These are phyloP conservation scores for Rhytidiadelphus loreus DNA, from an alignment of 225 moss, liverwort and hornwort species.

Conservation along the genomic window DNA sequence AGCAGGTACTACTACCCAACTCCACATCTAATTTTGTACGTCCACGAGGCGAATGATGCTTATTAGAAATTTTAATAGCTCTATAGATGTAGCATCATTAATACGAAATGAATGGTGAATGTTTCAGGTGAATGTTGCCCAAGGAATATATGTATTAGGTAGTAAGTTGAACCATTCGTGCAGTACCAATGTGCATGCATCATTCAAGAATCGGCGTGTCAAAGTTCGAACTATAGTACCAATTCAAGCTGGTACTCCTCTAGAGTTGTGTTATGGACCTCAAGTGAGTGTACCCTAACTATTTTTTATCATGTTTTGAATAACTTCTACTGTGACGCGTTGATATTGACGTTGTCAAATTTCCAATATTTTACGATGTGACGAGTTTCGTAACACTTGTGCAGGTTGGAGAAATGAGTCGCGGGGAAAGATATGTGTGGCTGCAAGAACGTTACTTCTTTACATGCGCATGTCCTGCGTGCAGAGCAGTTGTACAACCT, in stretches of 20 bases:
- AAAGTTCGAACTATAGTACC: slow-evolving; percentile 27
- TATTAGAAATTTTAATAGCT: not conserved
- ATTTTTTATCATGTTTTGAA: not conserved
- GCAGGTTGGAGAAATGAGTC: slow-evolving; percentile 42
- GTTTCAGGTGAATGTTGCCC: slow-evolving; percentile 43
- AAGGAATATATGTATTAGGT: slow-evolving; percentile 30
- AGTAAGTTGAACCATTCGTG: slow-evolving; percentile 49
- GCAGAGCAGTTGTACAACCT: slow-evolving; percentile 12
- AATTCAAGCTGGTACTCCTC: slow-evolving; percentile 19
- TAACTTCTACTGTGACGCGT: not conserved
- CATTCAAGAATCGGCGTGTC: slow-evolving; percentile 30
- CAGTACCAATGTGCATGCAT: slow-evolving; percentile 42
- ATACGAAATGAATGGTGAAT: not conserved
- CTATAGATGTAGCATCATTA: not conserved
- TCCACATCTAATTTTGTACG: not conserved
- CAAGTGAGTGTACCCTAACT: slow-evolving; percentile 21
- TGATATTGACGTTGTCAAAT: not conserved
- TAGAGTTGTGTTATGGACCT: slow-evolving; percentile 52
- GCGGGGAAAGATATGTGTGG: slow-evolving; percentile 30
- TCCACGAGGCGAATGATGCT: not conserved
- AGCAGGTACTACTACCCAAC: slow-evolving; percentile 20
- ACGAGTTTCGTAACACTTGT: not conserved
- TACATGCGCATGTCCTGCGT: slow-evolving; percentile 33
- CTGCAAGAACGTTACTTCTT: slow-evolving; percentile 46
- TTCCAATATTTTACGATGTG: not conserved